Percentiles rank a stretch among this genome's conserved stretches.
Evolutionary conservation across 495 filamentous ascomycete species (phyloP).

Genomic region (Tuber microsphaerosporum): DNA sequence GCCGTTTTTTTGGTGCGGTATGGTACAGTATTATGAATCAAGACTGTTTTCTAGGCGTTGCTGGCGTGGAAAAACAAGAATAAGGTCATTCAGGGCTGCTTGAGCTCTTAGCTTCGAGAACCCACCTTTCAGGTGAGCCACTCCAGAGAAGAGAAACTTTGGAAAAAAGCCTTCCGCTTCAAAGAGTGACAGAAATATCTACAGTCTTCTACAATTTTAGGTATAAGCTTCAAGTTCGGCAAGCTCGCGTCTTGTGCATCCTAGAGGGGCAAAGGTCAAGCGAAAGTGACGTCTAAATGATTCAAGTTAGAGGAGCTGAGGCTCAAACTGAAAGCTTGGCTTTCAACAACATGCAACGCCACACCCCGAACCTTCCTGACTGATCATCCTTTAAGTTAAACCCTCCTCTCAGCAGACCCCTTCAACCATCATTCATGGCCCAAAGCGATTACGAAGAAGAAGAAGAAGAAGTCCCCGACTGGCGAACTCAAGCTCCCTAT

Average conservation of each 20-base stretch:
- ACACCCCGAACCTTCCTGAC: background rate
- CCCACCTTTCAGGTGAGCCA: background rate
- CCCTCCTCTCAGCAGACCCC: background rate
- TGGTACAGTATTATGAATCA: background rate
- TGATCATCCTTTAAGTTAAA: background rate
- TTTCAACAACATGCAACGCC: background rate
- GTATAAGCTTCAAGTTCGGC: background rate
- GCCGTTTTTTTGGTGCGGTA: background rate
- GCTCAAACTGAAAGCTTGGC: background rate
- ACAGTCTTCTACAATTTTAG: background rate
- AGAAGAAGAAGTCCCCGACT: conserved; percentile 15
- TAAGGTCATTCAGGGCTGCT: background rate
- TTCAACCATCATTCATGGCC: background rate
- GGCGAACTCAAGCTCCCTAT: conserved; percentile 49
- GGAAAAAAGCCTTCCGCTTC: background rate
- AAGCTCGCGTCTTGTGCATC: background rate
- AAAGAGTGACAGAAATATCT: background rate
- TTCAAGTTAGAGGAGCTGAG: background rate
- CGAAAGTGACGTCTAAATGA: background rate
- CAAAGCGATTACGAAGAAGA: background rate
- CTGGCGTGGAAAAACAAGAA: background rate
- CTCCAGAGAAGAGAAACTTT: background rate
- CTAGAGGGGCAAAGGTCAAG: background rate
- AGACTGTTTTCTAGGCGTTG: background rate
- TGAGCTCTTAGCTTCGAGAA: background rate